Percentiles rank a stretch among this genome's conserved stretches.
Conservation (phyloP, 2,329 filamentous ascomycete genomes). For the Aaosphaeria arxii region DNA sequence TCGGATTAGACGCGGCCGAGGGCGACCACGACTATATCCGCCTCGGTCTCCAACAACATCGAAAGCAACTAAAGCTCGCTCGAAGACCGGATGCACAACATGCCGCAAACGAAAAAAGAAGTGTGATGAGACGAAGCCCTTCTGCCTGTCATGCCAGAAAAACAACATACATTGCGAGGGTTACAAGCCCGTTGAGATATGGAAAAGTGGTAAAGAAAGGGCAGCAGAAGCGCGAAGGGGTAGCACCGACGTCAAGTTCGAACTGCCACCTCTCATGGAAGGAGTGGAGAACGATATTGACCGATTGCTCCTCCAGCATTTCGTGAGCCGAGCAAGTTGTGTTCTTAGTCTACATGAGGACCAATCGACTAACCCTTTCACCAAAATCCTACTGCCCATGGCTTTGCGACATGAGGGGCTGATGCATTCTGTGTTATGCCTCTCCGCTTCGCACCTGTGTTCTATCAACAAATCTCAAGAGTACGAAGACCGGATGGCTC, state of each 20-base stretch:
- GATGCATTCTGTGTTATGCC: slow-evolving; percentile 85
- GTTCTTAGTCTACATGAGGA: slow-evolving; percentile 81
- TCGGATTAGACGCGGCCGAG: slow-evolving; percentile 52
- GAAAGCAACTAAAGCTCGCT: slow-evolving; percentile 73
- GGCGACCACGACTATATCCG: slow-evolving; percentile 79
- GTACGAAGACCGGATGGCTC: slow-evolving; percentile 51
- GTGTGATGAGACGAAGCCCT: slow-evolving; percentile 51
- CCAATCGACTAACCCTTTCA: slow-evolving; percentile 73
- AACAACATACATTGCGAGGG: slow-evolving; percentile 90
- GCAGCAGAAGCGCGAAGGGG: slow-evolving; percentile 40
- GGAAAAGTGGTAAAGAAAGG: slow-evolving; percentile 80
- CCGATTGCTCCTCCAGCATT: slow-evolving; percentile 78
- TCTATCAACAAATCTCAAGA: slow-evolving; percentile 49
- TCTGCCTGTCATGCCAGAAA: slow-evolving; percentile 79
- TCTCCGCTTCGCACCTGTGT: slow-evolving; percentile 74
- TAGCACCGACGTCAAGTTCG: slow-evolving; percentile 39
- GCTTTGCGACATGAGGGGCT: slow-evolving; percentile 75
- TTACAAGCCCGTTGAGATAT: slow-evolving; percentile 81
- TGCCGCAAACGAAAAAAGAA: slow-evolving; percentile 62
- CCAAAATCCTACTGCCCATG: slow-evolving; percentile 77
- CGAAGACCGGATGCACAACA: slow-evolving; percentile 58
- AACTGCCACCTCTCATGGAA: slow-evolving; percentile 64
- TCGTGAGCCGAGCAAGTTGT: slow-evolving; percentile 73
- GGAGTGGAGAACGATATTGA: slow-evolving; percentile 80
- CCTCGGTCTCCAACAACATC: slow-evolving; percentile 57